Evolutionary conservation across 2,329 filamentous ascomycete species (phyloP).

Genomic region (Rhexocercosporidium sp.): DNA sequence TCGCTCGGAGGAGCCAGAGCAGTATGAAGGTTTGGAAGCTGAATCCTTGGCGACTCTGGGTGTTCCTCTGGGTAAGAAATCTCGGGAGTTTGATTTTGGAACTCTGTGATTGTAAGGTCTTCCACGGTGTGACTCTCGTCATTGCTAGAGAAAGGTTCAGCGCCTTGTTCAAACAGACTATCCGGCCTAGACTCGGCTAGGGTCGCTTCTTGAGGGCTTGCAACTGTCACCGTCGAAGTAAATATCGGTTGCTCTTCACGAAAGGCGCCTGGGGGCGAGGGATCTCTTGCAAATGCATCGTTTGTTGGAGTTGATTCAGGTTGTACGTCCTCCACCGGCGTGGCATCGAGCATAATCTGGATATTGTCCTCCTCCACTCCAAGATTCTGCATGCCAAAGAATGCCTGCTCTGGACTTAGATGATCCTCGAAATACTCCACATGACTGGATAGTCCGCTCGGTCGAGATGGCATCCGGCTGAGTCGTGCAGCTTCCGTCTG

Average conservation of each 20-base stretch:
- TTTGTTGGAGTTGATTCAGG: slow-evolving; percentile 28
- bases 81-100: slow-evolving; percentile 15
- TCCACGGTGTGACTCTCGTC: background rate
- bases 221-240: slow-evolving; percentile 27
- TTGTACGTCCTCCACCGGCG: slow-evolving; percentile 29
- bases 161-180: slow-evolving; percentile 21
- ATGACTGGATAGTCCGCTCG: slow-evolving; percentile 33
- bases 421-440: slow-evolving; percentile 28
- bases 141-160: slow-evolving; percentile 17
- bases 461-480: slow-evolving; percentile 28
- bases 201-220: slow-evolving; percentile 25
- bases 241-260: slow-evolving; percentile 28
- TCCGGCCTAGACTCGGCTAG: slow-evolving; percentile 14
- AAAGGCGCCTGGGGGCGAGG: slow-evolving; percentile 29
- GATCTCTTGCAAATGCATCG: slow-evolving; percentile 20
- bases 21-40: slow-evolving; percentile 35
- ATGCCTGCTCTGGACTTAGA: slow-evolving; percentile 35
- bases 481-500: slow-evolving; percentile 58
- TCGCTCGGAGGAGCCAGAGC: slow-evolving; percentile 34
- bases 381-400: slow-evolving; percentile 31
- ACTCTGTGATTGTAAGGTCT: slow-evolving; percentile 7
- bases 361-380: slow-evolving; percentile 34
- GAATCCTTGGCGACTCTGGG: slow-evolving; percentile 27
- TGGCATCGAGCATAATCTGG: slow-evolving; percentile 36
- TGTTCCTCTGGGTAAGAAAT: slow-evolving; percentile 24